These are phyloP conservation scores for Kwoniella bestiolae DNA, from an alignment of 768 basidiomycete species.

Conservation along the genomic window DNA sequence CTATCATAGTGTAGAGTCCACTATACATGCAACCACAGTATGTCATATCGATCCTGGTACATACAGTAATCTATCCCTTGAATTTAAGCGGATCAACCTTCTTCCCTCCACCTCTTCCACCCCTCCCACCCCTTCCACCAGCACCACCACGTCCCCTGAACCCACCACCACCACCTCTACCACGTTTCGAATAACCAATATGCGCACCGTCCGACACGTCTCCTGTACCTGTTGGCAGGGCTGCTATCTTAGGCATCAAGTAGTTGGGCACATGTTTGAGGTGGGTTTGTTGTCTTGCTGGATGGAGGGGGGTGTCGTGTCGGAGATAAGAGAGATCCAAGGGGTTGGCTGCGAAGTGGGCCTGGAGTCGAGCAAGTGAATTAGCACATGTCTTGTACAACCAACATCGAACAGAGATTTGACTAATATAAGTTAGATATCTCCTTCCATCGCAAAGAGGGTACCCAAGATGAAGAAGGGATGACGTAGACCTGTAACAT, in stretches of 20 bases:
- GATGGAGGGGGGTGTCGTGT: conserved; percentile 92
- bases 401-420: not conserved
- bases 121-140: conserved; percentile 59
- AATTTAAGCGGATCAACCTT: conserved; percentile 78
- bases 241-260: conserved; percentile 77
- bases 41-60: not conserved
- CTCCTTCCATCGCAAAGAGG: too few relatives aligned
- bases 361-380: conserved; percentile 61
- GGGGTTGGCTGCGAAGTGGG: conserved; percentile 97
- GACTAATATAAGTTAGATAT: too few relatives aligned
- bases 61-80: conserved; percentile 24
- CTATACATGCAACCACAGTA: not conserved
- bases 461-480: too few relatives aligned
- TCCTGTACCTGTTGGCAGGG: conserved; percentile 51
- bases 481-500: not conserved
- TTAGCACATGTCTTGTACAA: conserved; percentile 3
- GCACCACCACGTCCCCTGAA: conserved; percentile 65
- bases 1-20: not conserved
- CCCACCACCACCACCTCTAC: conserved; percentile 63
- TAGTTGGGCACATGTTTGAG: conserved; percentile 97
- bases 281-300: conserved; percentile 84
- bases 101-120: conserved; percentile 66
- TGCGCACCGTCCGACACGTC: conserved; percentile 63
- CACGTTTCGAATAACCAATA: conserved; percentile 72
- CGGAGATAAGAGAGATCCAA: conserved; percentile 87